phyloP scores from a whole-genome alignment of 305 asterid genomes.

The Salvia sclarea region DNA sequence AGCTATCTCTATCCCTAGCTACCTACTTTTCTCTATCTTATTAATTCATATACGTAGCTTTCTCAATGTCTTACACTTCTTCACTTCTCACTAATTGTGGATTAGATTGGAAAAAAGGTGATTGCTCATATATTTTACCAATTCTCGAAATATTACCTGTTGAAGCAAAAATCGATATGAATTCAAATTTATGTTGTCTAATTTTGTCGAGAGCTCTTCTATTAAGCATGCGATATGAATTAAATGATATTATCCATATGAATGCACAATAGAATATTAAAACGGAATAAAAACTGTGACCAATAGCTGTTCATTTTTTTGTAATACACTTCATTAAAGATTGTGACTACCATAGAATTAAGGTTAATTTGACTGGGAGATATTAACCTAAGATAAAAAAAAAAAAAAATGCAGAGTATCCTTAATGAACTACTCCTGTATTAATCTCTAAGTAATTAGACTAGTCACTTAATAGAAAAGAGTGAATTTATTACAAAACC shows the following conservation, averaged over 20 bases:
- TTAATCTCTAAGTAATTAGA: too few relatives aligned
- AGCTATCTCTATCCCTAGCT: too few relatives aligned
- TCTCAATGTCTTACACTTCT: not conserved
- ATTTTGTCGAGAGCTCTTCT: not conserved
- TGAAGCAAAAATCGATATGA: not conserved
- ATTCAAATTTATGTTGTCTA: slow-evolving; percentile 20
- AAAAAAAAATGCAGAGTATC: too few relatives aligned
- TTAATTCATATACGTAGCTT: not conserved
- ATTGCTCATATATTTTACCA: not conserved
- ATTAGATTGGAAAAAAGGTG: not conserved
- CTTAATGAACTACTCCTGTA: too few relatives aligned
- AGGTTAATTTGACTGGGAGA: too few relatives aligned
- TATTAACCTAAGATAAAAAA: too few relatives aligned
- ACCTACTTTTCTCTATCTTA: slow-evolving; percentile 1
- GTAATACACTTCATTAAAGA: too few relatives aligned
- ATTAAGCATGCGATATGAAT: not conserved
- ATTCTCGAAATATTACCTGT: slow-evolving; percentile 6
- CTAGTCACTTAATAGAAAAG: too few relatives aligned
- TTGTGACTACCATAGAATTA: too few relatives aligned
- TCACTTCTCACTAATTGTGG: slow-evolving; percentile 14
- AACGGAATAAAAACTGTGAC: not conserved
- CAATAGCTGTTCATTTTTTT: too few relatives aligned
- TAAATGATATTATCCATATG: not conserved
- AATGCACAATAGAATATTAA: not conserved
- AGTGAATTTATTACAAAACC: too few relatives aligned